Conservation (phyloP, 2,329 filamentous ascomycete genomes). For the Beauveria caledonica region DNA sequence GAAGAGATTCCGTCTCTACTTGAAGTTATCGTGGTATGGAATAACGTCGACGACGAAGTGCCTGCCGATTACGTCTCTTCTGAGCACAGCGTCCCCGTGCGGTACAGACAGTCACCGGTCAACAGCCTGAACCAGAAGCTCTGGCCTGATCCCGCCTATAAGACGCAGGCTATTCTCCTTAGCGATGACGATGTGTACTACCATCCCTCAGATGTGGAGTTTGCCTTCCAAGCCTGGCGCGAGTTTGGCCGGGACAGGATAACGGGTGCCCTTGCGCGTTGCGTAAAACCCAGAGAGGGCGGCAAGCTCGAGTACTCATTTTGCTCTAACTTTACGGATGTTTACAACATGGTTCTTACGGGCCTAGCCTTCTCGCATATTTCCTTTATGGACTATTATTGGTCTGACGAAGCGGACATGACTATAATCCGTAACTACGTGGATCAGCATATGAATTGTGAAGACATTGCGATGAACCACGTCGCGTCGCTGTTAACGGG, state of each 20-base stretch:
- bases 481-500: constrained; percentile 26
- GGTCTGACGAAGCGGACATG: constrained; percentile 23
- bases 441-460: constrained; percentile 31
- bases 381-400: constrained; percentile 31
- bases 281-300: constrained; percentile 19
- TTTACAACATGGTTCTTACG: constrained; percentile 30
- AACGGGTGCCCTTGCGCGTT: constrained; percentile 29
- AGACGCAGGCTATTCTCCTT: constrained; percentile 31
- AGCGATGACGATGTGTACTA: constrained; percentile 34
- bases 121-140: constrained; percentile 33
- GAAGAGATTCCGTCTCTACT: constrained; percentile 27
- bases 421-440: constrained; percentile 28
- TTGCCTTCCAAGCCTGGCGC: constrained; percentile 33
- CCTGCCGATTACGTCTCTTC: constrained; percentile 25
- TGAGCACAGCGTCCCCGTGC: constrained; percentile 23
- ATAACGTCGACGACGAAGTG: constrained; percentile 24
- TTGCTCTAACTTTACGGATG: constrained; percentile 21
- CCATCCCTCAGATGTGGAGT: constrained; percentile 29
- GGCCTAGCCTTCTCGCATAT: constrained; percentile 30
- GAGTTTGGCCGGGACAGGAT: constrained; percentile 27
- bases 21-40: constrained; percentile 32
- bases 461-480: constrained; percentile 32
- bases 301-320: constrained; percentile 25
- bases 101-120: constrained; percentile 24
- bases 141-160: constrained; percentile 26